phyloP scores from a whole-genome alignment of 208 protist species.

The Sergeia podlipaevii region DNA sequence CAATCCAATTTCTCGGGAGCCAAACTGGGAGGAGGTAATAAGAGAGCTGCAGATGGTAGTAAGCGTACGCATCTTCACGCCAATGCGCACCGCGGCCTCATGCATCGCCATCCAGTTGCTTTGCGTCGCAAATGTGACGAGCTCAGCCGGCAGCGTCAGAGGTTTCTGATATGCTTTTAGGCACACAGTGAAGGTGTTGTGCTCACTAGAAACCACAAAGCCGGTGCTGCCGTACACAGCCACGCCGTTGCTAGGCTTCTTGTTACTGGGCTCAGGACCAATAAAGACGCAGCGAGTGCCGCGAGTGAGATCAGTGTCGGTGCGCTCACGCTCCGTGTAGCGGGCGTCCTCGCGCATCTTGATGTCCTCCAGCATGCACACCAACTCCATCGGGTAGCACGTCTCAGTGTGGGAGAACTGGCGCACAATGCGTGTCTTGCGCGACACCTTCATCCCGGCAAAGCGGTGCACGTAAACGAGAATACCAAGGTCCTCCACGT shows the following conservation, averaged over 20 bases:
- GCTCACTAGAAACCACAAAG: conserved; percentile 25
- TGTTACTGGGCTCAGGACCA: conserved; percentile 62
- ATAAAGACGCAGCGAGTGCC: conserved; percentile 70
- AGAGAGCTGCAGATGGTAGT: conserved; percentile 70
- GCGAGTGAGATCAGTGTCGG: conserved; percentile 34
- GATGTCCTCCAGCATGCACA: conserved; percentile 51
- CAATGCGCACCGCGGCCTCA: conserved; percentile 47
- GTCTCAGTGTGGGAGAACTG: conserved; percentile 72
- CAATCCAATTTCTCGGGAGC: conserved; percentile 82
- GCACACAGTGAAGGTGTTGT: too few relatives aligned
- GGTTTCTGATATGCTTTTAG: conserved; percentile 23
- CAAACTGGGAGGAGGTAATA: conserved; percentile 67
- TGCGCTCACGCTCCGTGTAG: conserved; percentile 68
- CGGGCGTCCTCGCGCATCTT: conserved; percentile 64
- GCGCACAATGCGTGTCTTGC: conserved; percentile 48
- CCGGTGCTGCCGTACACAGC: conserved; percentile 8
- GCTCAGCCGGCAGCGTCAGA: conserved; percentile 37
- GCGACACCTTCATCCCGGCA: conserved; percentile 60
- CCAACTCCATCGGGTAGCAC: conserved; percentile 72
- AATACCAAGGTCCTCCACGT: conserved; percentile 39
- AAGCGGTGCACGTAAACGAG: conserved; percentile 87
- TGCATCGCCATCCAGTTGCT: conserved; percentile 72
- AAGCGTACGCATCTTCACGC: conserved; percentile 46
- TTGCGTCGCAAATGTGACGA: conserved; percentile 43
- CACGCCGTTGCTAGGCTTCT: conserved; percentile 6